Conservation (phyloP, 257 asterid genomes). For the Solanum ossicruentum region DNA sequence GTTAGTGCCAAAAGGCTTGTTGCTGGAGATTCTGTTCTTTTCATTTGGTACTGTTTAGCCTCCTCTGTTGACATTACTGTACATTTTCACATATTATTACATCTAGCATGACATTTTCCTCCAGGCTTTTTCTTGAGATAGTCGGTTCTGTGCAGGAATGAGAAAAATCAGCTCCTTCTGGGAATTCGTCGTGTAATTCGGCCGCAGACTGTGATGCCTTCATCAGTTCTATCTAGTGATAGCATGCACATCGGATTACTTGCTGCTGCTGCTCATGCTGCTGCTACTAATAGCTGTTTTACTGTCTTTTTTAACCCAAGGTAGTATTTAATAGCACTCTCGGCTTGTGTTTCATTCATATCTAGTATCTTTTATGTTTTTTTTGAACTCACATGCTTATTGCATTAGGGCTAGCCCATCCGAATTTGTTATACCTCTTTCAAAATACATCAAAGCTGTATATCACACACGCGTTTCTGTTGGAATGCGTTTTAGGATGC, state of each 20-base stretch:
- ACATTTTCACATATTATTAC: neutral
- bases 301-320: slow-evolving; percentile 89
- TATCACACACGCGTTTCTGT: slow-evolving; percentile 91
- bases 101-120: neutral
- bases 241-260: slow-evolving; percentile 98
- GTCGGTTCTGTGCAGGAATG: slow-evolving; percentile 43
- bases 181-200: slow-evolving; percentile 89
- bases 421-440: slow-evolving; percentile 81
- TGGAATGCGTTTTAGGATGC: slow-evolving; percentile 97
- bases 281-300: slow-evolving; percentile 95
- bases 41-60: slow-evolving; percentile 35
- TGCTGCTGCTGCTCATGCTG: slow-evolving; percentile 99
- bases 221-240: slow-evolving; percentile 94
- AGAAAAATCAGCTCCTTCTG: slow-evolving; percentile 84
- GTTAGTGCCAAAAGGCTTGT: slow-evolving; percentile 48
- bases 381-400: slow-evolving; percentile 5
- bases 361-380: neutral
- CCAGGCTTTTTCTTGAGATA: neutral
- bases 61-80: neutral
- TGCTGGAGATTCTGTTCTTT: slow-evolving; percentile 47
- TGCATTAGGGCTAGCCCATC: slow-evolving; percentile 88
- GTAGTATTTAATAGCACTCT: slow-evolving; percentile 11
- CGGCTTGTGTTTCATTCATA: neutral
- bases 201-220: slow-evolving; percentile 98
- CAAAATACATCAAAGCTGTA: slow-evolving; percentile 85